Percentiles rank a stretch among this genome's conserved stretches.
These are phyloP conservation scores for Vachellia pachyceras DNA, from an alignment of 306 rosid species.

Conservation along the genomic window DNA sequence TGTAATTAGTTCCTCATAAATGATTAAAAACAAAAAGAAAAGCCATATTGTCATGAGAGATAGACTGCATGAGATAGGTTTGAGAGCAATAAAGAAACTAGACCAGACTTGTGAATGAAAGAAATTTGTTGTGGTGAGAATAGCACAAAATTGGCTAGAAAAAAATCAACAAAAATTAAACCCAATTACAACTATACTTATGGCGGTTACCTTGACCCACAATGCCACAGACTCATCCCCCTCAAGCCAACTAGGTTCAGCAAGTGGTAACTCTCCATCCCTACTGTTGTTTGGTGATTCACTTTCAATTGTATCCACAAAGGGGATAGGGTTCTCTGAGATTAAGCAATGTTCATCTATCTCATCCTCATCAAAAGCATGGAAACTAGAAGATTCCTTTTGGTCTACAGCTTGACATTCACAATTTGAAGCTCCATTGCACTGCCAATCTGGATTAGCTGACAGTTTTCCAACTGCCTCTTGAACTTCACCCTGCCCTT, in stretches of 20 bases:
- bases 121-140: slow-evolving; percentile 16
- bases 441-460: slow-evolving; percentile 53
- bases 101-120: slow-evolving; percentile 7
- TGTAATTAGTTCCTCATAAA: not conserved
- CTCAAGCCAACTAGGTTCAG: slow-evolving; percentile 86
- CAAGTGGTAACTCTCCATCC: slow-evolving; percentile 70
- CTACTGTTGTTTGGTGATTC: slow-evolving; percentile 64
- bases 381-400: slow-evolving; percentile 53
- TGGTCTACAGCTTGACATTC: slow-evolving; percentile 58
- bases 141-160: not conserved
- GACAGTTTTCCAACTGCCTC: slow-evolving; percentile 45
- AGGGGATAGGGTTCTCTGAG: slow-evolving; percentile 58
- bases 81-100: slow-evolving; percentile 22
- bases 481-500: slow-evolving; percentile 50
- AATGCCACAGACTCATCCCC: slow-evolving; percentile 86
- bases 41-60: not conserved
- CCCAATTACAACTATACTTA: slow-evolving; percentile 31
- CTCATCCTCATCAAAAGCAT: slow-evolving; percentile 61
- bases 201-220: slow-evolving; percentile 88
- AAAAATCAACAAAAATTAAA: slow-evolving; percentile 18
- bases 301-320: slow-evolving; percentile 62
- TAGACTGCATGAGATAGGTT: not conserved
- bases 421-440: slow-evolving; percentile 57
- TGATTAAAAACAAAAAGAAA: not conserved
- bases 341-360: slow-evolving; percentile 53